Evolutionary conservation across 1,139 yeast species (phyloP), one percentile per base, ranked within the genome.

Genomic region (Sugiyamaella neomexicana): DNA sequence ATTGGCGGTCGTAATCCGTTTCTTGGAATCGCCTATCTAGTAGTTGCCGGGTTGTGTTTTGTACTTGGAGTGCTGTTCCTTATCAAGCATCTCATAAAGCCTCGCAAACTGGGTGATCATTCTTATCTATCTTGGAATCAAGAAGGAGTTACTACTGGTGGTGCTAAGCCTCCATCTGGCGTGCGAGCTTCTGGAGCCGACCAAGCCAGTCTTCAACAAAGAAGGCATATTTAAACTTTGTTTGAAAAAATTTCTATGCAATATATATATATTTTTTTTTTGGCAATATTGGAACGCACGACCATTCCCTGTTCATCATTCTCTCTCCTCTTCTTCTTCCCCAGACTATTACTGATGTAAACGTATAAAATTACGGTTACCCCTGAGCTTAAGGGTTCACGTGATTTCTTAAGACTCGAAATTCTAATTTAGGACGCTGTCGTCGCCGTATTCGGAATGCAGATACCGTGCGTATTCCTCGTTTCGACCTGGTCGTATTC

Each of bases 1-100:
- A 81, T 89, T 63, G 99, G 99, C 20, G 98, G 98, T 23, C 85
- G 89, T 66, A 93, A 93, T 70, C 75, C 82, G 53, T 91, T 91
- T 66, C 73, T 93, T 63, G 98, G 99, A 27, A 81, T 89, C 55
- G 80, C 90, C 36, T 93, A 96, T 86, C 81, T 93, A 65, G 95
- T 83, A 13, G 95, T 89, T 23, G 98, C 98, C n/a, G 96, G 90
- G 2, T 72, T 91, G n/a, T 87, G 95, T 65, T 76, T 86, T 53
- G 60, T 80, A 1, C 75, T 88, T 55, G 87, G 87, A 8, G 62
- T 84, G 13, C 67, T 77, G 20, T 81, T 87, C 67, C 74, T 85
- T 62, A 65, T 80, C 41, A 80, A 86, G 59, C 87, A 86, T 63
- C 63, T 83, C 37, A 68, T 87, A 55, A 79, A 79, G 63, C 95